Conservation (phyloP, 2,329 filamentous ascomycete genomes). For the Tolypocladium cylindrosporum region DNA sequence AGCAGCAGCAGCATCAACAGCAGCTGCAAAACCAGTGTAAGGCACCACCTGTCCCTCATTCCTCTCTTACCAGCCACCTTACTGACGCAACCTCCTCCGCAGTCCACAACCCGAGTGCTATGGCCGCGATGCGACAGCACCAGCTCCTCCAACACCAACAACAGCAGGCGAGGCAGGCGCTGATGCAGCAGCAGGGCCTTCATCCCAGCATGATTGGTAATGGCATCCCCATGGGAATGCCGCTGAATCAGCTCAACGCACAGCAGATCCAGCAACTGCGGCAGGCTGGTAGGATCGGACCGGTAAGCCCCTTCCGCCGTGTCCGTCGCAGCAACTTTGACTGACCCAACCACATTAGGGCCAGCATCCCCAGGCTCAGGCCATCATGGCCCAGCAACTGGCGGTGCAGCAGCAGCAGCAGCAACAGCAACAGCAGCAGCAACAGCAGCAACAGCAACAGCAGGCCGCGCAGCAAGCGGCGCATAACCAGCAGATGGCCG, state of each 20-base stretch:
- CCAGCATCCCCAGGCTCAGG: conserved; percentile 22
- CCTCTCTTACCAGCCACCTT: not conserved
- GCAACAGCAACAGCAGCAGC: conserved; percentile 31
- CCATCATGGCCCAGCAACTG: conserved; percentile 37
- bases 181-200: conserved; percentile 46
- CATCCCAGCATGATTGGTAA: conserved; percentile 37
- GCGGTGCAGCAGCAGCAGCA: conserved; percentile 33
- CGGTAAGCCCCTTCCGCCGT: conserved; percentile 23
- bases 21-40: conserved; percentile 25
- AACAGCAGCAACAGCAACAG: conserved; percentile 18
- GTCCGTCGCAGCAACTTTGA: not conserved
- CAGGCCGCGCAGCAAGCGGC: conserved; percentile 21
- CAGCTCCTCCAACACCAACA: conserved; percentile 49
- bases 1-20: conserved; percentile 40
- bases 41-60: conserved; percentile 2
- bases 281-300: conserved; percentile 26
- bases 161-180: conserved; percentile 37
- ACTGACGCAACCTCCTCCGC: conserved; percentile 1
- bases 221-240: conserved; percentile 44
- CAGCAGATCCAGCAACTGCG: conserved; percentile 44
- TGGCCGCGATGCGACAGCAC: conserved; percentile 41
- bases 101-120: conserved; percentile 26
- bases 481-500: conserved; percentile 29
- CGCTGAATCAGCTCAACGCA: conserved; percentile 33
- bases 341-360: conserved; percentile 8